Percentiles rank a stretch among this genome's conserved stretches.
Conservation (phyloP, 2,329 filamentous ascomycete genomes). For the Dactylellina leptospora region DNA sequence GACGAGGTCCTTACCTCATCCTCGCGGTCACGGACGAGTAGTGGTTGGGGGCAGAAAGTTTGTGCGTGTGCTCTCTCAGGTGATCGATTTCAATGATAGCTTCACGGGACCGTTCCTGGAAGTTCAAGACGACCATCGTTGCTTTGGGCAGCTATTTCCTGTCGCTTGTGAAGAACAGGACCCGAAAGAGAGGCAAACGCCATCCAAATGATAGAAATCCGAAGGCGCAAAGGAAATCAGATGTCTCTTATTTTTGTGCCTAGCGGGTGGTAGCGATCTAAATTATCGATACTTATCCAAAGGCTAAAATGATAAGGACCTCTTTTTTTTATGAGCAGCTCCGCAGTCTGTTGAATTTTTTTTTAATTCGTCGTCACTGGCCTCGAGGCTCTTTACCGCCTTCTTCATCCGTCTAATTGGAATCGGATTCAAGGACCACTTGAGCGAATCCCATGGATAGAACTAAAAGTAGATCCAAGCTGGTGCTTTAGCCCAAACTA, state of each 20-base stretch:
- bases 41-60: conserved; percentile 32
- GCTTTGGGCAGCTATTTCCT: conserved; percentile 37
- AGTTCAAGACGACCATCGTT: conserved; percentile 48
- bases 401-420: conserved; percentile 38
- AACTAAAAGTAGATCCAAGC: conserved; percentile 15
- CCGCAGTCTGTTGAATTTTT: no score
- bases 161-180: neutral
- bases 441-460: conserved; percentile 45
- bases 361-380: conserved; percentile 30
- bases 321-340: conserved; percentile 7
- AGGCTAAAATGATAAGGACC: conserved; percentile 27
- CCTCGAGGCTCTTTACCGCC: conserved; percentile 17
- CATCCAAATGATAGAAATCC: conserved; percentile 10
- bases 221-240: neutral
- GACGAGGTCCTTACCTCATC: conserved; percentile 14
- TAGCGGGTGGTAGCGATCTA: neutral
- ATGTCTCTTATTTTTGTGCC: no score
- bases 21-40: conserved; percentile 40
- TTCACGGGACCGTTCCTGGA: conserved; percentile 54
- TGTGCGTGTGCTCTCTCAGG: conserved; percentile 48
- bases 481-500: conserved; percentile 33
- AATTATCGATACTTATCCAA: conserved; percentile 35
- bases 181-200: conserved; percentile 15
- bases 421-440: conserved; percentile 19
- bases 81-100: conserved; percentile 51